Percentiles rank a stretch among this genome's conserved stretches.
phyloP scores from a whole-genome alignment of 1,284 basidiomycete genomes.

The Stereum hirsutum region DNA sequence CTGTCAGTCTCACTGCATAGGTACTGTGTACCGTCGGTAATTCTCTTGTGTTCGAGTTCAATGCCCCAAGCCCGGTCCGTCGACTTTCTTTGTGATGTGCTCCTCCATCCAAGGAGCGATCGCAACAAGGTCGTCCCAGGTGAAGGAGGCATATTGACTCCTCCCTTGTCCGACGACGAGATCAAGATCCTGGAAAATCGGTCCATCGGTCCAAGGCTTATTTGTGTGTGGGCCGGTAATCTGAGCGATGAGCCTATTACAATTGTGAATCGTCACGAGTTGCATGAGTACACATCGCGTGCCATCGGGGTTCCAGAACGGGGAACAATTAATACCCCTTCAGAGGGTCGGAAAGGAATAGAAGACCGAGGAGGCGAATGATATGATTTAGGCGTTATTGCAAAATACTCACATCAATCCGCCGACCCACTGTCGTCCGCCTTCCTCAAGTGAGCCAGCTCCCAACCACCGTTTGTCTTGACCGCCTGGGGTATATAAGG shows the following conservation, averaged over 20 bases:
- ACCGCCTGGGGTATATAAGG: constrained; percentile 61
- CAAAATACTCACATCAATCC: constrained; percentile 47
- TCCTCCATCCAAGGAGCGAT: constrained; percentile 73
- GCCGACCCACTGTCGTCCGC: constrained; percentile 65
- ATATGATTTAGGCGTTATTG: constrained; percentile 6
- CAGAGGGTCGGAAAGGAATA: no score
- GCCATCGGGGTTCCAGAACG: no score
- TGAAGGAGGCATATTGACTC: constrained; percentile 57
- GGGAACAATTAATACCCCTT: no score
- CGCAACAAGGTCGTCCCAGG: constrained; percentile 55
- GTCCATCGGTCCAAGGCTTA: constrained; percentile 24
- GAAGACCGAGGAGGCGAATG: no score
- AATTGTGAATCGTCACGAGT: no score
- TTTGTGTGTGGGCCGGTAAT: constrained; percentile 37
- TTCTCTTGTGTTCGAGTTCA: constrained; percentile 10
- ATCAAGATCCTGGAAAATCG: constrained; percentile 37
- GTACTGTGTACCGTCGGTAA: background rate
- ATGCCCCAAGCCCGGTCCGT: constrained; percentile 60
- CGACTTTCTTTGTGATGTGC: constrained; percentile 48
- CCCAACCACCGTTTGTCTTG: constrained; percentile 57
- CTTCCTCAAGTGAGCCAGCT: constrained; percentile 42
- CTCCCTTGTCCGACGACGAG: constrained; percentile 38
- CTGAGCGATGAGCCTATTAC: constrained; percentile 66
- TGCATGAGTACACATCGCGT: no score
- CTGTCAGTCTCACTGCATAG: no score